Conservation (phyloP, 116 monocot genomes). For the Papilionanthe hybrid region DNA sequence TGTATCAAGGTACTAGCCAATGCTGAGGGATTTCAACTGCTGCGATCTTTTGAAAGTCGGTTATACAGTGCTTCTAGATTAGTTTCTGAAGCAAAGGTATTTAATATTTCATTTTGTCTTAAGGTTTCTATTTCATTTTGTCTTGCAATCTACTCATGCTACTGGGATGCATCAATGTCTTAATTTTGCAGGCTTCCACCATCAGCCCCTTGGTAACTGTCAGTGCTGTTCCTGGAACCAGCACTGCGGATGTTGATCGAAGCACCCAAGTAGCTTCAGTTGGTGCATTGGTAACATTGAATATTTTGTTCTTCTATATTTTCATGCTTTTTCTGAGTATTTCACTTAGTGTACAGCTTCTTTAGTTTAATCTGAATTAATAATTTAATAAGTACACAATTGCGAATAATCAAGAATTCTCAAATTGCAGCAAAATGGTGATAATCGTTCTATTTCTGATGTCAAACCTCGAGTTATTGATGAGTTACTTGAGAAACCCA, state of each 20-base stretch:
- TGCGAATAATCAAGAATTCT: not conserved
- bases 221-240: conserved; percentile 15
- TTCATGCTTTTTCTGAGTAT: not conserved
- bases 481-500: conserved; percentile 20
- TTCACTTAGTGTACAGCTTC: not conserved
- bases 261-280: conserved; percentile 4
- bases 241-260: conserved; percentile 15
- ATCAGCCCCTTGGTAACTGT: conserved; percentile 14
- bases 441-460: conserved; percentile 2
- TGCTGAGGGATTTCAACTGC: conserved; percentile 23
- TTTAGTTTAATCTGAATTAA: not conserved
- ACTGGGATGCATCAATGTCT: not conserved
- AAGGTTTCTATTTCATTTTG: not conserved
- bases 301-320: not conserved
- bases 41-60: conserved; percentile 26
- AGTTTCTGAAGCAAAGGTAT: conserved; percentile 10
- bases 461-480: conserved; percentile 14
- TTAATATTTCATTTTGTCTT: not conserved
- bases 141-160: not conserved
- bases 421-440: conserved; percentile 5
- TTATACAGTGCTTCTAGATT: conserved; percentile 11
- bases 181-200: conserved; percentile 14
- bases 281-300: conserved; percentile 21
- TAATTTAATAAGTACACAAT: not conserved
- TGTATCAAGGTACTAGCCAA: conserved; percentile 49